Evolutionary conservation across 805 yeast genomes (phyloP), one percentile per base, ranked within the genome.

Genomic region (Cyberlindnera misumaiensis): DNA sequence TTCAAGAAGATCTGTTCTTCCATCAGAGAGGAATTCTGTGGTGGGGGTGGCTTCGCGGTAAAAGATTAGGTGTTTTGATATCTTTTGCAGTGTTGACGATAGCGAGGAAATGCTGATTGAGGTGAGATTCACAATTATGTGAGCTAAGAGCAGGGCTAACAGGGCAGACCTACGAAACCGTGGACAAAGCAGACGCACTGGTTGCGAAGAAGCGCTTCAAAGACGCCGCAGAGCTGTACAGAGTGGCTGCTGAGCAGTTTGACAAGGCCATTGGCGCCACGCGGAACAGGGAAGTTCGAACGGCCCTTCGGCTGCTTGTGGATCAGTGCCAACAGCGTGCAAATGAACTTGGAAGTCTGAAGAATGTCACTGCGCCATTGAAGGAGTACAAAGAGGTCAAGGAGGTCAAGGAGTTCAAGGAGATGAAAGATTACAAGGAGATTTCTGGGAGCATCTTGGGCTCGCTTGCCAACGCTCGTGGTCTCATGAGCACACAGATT

Each of bases 121-220:
- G 2, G 35, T 32, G 35, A 25, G 24, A 20, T 20, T 20, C 24
- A 20, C 24, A 8, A 20, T n/a, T 6, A 20, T 20, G 24, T 20
- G 8, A 8, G 8, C 5, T 30, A 7, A 12, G 8, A 30, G 18
- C 5, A 8, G 14, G 18, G 18, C 33, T 30, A 20, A 32, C 28
- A 22, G 11, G 25, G 3, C 35, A 43, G 46, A 22, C 38, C 3
- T 43, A 43, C 26, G 47, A 40, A 6, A 28, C 34, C 4, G 75
- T 76, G 14, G 72, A 70, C 39, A 64, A 61, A 32, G 84, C 83
- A 1, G 83, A 79, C 43, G 53, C 60, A 20, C 65, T 72, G 11
- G 63, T 68, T 1, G 43, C 64, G 24, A 61, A 64, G 32, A 69
- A 68, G 8, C 71, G 73, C 31, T 63, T 62, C 27, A 47, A 52